Conservation (phyloP, 164 flowering plant species). For the Saururus chinensis region DNA sequence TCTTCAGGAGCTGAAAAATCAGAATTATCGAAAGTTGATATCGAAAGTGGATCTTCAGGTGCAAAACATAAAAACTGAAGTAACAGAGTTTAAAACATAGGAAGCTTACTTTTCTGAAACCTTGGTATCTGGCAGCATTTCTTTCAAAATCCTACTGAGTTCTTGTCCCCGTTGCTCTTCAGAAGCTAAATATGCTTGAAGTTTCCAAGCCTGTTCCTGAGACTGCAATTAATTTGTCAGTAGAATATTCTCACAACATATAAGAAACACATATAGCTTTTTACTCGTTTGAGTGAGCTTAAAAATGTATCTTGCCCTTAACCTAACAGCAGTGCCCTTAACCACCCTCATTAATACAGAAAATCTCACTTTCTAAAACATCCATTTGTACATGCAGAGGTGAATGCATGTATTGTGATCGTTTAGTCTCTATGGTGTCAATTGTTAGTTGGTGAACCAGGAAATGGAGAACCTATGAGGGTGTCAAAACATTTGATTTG, state of each 20-base stretch:
- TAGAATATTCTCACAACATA: too few species aligned
- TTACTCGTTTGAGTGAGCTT: too few species aligned
- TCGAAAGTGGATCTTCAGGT: slow-evolving; percentile 82
- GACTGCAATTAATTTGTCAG: slow-evolving; percentile 33
- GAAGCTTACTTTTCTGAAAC: slow-evolving; percentile 36
- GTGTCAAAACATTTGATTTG: too few species aligned
- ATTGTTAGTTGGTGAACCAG: too few species aligned
- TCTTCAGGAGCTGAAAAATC: slow-evolving; percentile 82
- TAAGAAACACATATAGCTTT: too few species aligned
- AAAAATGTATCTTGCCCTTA: too few species aligned
- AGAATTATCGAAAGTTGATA: slow-evolving; percentile 84
- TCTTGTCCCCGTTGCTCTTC: slow-evolving; percentile 77
- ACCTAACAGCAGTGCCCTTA: too few species aligned
- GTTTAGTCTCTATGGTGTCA: too few species aligned
- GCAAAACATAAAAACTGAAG: too few species aligned
- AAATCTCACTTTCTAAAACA: background rate
- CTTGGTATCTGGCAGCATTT: slow-evolving; percentile 58
- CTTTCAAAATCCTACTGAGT: slow-evolving; percentile 56
- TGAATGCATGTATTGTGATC: background rate
- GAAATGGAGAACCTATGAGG: too few species aligned
- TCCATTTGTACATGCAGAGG: background rate
- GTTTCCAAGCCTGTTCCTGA: slow-evolving; percentile 59
- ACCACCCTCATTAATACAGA: too few species aligned
- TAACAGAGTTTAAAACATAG: too few species aligned
- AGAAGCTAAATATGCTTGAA: slow-evolving; percentile 62